Evolutionary conservation across 2,329 filamentous ascomycete genomes (phyloP), one percentile per base, ranked within the genome.

Genomic region (Cercospora beticola): DNA sequence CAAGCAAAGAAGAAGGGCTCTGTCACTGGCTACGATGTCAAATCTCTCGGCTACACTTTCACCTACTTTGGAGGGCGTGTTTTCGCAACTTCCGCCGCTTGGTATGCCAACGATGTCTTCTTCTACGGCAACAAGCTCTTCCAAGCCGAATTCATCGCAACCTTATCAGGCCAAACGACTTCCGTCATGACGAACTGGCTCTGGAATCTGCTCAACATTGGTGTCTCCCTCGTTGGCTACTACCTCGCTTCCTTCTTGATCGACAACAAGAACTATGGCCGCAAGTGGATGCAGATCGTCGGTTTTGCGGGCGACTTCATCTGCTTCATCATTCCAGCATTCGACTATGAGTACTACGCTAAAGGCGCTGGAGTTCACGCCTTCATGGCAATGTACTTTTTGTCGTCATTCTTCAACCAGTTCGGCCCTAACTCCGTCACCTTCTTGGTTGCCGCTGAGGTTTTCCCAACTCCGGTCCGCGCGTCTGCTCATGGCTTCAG

Each of bases 61-160:
- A 87, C 82, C 67, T 89, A 96, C 83, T 98, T 97, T 74, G 93
- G 93, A 59, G 90, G 91, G 63, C 93, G 94, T 74, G 83, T 98
- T 26, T 77, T 97, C 21, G 94, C 94, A 61, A 97, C 94, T 21
- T 89, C 94, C 10, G 92, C 92, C 66, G 88, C 89, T 40, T 98
- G 94, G 94, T 98, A 94, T 82, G 92, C 90, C 83, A 98, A 98
- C 81, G 94, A 98, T 78, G 91, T 98, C 73, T 97, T 98, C 86
- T 98, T 98, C 85, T 98, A 98, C 84, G 94, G 94, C 75, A 97
- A 97, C 90, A 97, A 97, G 86, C 90, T 97, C 64, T 97, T 97
- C 87, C 94, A 97, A 83, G 88, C 87, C 71, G 88, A 94, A 78
- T 97, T 97, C 83, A 97, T 97, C 82, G 84, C 83, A 33, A 91